Evolutionary conservation across 352 stramenopile species (phyloP), one percentile per base, ranked within the genome.

Genomic region (Pythium sp.): DNA sequence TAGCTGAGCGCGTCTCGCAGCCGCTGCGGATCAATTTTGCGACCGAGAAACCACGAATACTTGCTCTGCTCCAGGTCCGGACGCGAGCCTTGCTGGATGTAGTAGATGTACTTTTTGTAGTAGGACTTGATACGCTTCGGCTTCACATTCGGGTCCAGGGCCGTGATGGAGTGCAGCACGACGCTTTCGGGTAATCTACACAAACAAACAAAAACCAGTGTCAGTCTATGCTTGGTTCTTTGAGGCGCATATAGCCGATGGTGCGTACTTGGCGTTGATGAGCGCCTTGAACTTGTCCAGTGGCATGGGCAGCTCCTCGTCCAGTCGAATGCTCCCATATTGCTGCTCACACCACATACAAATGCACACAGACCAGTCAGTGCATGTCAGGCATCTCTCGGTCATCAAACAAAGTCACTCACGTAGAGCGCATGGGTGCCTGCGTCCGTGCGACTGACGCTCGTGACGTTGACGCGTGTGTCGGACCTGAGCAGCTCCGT

Each of bases 61-160:
- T 87, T 92, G 62, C 82, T 78, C 12, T 89, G 68, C 46, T 90
- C 72, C 28, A 93, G 72, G 67, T 92, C 77, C 0, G 86, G 86
- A 14, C 86, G 83, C 57, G 86, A 64, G 3, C 86, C 88, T 74
- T 96, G 88, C 63, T 96, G 86, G 73, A 96, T 79, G 72, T 96
- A 96, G 80, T 96, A 96, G 49, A 96, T 77, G 70, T 96, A 96
- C 75, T 94, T 93, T 67, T 96, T 96, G 79, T 87, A 91, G 24
- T 79, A 80, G 43, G 88, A 94, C 6, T 86, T 87, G 67, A 92
- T 92, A 28, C 86, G 85, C 36, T 78, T 78, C 3, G 79, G 80
- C 34, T 73, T 61, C n/a, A 68, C 73, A 8, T 68, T 69, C 2
- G 70, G 67, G 22, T 68, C 54, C 61, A 90, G 59, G 1, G 57